Conservation (phyloP, 225 moss, liverwort and hornwort genomes). For the Rhytidiadelphus loreus region DNA sequence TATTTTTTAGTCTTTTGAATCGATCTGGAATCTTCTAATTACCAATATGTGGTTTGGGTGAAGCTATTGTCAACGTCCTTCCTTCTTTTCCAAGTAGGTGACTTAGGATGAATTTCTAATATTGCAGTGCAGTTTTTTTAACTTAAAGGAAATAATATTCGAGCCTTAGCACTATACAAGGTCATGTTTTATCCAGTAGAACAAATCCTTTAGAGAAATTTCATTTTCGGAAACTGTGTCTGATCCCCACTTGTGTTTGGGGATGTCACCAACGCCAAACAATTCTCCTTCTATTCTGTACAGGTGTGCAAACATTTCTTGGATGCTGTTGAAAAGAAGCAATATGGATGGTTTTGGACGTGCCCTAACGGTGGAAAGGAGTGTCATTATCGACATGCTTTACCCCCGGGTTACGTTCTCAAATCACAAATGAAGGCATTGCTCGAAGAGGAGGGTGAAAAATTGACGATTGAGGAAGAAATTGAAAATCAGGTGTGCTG, state of each 20-base stretch:
- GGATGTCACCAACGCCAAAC: not conserved
- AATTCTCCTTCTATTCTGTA: not conserved
- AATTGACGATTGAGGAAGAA: conserved; percentile 84
- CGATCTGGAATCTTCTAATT: no score
- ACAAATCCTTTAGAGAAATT: not conserved
- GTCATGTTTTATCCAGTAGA: not conserved
- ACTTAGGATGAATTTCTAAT: not conserved
- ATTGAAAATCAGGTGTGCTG: conserved; percentile 80
- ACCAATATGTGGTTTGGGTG: not conserved
- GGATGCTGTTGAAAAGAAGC: conserved; percentile 95
- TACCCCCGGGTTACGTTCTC: conserved; percentile 81
- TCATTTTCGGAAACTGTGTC: not conserved
- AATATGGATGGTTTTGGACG: conserved; percentile 99
- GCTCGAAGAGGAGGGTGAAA: conserved; percentile 94
- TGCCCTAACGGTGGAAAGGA: conserved; percentile 99
- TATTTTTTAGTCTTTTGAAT: not conserved
- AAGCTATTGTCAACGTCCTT: not conserved
- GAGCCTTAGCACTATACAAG: not conserved
- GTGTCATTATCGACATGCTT: conserved; percentile 96
- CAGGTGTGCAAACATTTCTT: conserved; percentile 97
- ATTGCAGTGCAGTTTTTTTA: not conserved
- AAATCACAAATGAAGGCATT: conserved; percentile 99
- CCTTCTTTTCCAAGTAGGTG: not conserved
- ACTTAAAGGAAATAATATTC: not conserved
- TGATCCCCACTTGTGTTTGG: not conserved